Conservation (phyloP, 208 protist genomes). For the Trypanosoma vivax region DNA sequence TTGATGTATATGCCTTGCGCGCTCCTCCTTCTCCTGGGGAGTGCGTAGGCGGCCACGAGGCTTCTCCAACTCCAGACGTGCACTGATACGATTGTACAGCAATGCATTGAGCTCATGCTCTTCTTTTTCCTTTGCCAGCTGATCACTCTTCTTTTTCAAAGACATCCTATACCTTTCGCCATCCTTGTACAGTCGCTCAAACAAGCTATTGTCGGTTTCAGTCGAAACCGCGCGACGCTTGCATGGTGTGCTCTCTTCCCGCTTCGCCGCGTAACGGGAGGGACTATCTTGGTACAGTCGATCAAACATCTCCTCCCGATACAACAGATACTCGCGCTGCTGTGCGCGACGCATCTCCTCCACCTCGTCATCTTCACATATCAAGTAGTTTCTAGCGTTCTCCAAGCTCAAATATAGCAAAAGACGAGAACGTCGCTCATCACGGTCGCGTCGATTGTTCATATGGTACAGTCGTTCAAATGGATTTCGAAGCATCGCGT, state of each 20-base stretch:
- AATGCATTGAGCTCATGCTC: slow-evolving; percentile 46
- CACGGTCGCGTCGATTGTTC: slow-evolving; percentile 73
- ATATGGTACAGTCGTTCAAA: slow-evolving; percentile 77
- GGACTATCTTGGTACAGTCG: slow-evolving; percentile 43
- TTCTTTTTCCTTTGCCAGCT: slow-evolving; percentile 22
- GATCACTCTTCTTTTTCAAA: slow-evolving; percentile 15
- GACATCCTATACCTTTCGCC: slow-evolving; percentile 11
- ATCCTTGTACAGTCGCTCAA: slow-evolving; percentile 31
- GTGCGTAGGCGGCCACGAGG: slow-evolving; percentile 24
- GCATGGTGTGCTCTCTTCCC: not conserved
- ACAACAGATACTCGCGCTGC: slow-evolving; percentile 13
- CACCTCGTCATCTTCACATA: slow-evolving; percentile 41
- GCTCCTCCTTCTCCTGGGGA: slow-evolving; percentile 30
- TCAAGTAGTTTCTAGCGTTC: slow-evolving; percentile 38
- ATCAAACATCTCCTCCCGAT: slow-evolving; percentile 35
- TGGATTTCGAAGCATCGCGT: slow-evolving; percentile 23
- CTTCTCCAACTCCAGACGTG: slow-evolving; percentile 27
- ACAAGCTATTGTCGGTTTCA: slow-evolving; percentile 6
- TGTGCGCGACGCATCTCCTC: slow-evolving; percentile 19
- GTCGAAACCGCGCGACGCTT: not conserved
- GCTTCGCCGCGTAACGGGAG: slow-evolving; percentile 1
- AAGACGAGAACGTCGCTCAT: slow-evolving; percentile 44
- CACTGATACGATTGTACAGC: slow-evolving; percentile 40
- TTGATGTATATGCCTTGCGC: slow-evolving; percentile 17
- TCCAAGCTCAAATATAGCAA: slow-evolving; percentile 45